Base-by-base conservation (phyloP, 768 basidiomycete species). In the Omphalotus guepiniiformis region DNA sequence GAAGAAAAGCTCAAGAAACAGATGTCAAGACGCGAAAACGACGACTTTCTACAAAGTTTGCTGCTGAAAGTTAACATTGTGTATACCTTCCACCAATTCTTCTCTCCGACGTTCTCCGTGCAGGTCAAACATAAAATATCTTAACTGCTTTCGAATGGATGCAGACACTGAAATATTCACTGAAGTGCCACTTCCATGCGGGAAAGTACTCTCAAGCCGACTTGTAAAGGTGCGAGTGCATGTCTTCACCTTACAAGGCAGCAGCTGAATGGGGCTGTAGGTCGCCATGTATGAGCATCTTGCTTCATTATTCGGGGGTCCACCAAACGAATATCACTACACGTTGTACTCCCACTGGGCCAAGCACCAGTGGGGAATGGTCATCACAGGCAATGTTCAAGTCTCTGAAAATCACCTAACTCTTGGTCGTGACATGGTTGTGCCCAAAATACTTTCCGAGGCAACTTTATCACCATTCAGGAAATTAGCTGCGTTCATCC, bases 281-380 rank as follows among this genome's bases (percentile, higher is more conserved):
- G 89, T 80, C n/a, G 83, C 94, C 0, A 74, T 94, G 77, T 94
- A 93, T 54, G 94, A 97, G 62, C 85, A 91, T 56, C 70, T 95
- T 8, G 77, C 84, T 0, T 53, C 62, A 3, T 68, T 84, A 25
- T 66, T 67, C 8, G 88, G 90, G 18, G 89, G 90, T 0, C 75
- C 78, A 8, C 93, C 93, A 0, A 90, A 87, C 52, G 55, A 66
- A 12, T 62, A 70, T 36, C 88, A 93, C 61, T 58, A 73, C 28
- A 57, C 65, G 0, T 71, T 96, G 23, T 96, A 97, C 59, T 63
- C 76, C 0, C 68, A 71, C 55, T 97, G 93, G 93, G 79, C 82
- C 1, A 62, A 69, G 43, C 77, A 85, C 9, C 74, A 75, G 39
- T 97, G 90, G 90, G 94, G 91, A 0, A 89, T 96, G 75, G 68